A percentile compares a stretch with the other conserved stretches of the same genome.
Conservation (phyloP, 1,284 basidiomycete genomes). For the Athelia sp. region DNA sequence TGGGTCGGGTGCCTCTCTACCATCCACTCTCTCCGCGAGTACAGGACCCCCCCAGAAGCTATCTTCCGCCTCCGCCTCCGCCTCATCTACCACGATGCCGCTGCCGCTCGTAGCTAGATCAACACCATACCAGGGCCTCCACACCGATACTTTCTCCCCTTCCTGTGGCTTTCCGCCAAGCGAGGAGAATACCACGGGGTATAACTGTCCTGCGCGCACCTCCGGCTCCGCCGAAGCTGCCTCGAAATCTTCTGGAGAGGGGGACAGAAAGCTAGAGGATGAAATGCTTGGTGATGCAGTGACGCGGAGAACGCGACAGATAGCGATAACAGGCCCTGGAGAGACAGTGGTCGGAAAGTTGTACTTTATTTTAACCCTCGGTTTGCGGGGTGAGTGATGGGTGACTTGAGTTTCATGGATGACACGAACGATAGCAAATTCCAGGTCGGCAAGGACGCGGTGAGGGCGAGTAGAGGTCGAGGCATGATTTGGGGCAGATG, state of each 20-base stretch:
- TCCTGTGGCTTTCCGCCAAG: constrained; percentile 8
- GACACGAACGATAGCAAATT: constrained; percentile 27
- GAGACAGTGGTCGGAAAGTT: constrained; percentile 7
- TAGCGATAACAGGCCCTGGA: constrained; percentile 17
- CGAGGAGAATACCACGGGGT: constrained; percentile 19
- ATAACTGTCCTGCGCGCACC: constrained; percentile 8
- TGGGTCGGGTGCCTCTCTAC: too few relatives aligned
- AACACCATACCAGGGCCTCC: constrained; percentile 20
- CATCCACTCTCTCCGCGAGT: too few relatives aligned
- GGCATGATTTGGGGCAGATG: neutral
- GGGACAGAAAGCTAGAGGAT: too few relatives aligned
- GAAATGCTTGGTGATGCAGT: too few relatives aligned
- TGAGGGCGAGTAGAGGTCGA: constrained; percentile 22
- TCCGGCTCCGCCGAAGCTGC: neutral
- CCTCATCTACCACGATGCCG: neutral
- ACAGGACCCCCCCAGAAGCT: neutral
- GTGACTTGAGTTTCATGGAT: constrained; percentile 19
- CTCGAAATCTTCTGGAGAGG: neutral
- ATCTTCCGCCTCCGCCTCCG: neutral
- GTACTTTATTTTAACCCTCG: neutral
- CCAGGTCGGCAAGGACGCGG: constrained; percentile 25
- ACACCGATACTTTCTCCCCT: constrained; percentile 15
- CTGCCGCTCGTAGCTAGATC: neutral
- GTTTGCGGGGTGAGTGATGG: neutral
- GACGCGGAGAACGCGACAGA: constrained; percentile 17